Evolutionary conservation across 2,329 filamentous ascomycete species (phyloP).

Genomic region (Cercospora sojina): DNA sequence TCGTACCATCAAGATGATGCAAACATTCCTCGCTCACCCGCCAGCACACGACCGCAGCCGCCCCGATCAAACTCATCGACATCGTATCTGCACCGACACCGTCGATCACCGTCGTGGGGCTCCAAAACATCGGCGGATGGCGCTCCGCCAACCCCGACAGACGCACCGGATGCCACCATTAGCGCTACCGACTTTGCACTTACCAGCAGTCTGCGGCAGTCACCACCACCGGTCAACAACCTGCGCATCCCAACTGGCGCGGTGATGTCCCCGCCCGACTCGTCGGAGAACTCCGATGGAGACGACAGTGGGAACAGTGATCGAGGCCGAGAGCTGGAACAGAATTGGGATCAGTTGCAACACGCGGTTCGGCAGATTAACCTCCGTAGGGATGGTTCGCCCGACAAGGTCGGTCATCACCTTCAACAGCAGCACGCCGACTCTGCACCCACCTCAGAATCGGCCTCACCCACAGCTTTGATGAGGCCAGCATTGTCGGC

Average conservation of each 20-base stretch:
- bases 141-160: constrained; percentile 35
- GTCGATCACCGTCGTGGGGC: constrained; percentile 56
- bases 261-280: constrained; percentile 89
- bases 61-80: constrained; percentile 59
- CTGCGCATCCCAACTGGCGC: constrained; percentile 77
- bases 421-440: constrained; percentile 22
- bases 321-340: constrained; percentile 44
- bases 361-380: constrained; percentile 80
- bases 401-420: constrained; percentile 40
- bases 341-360: constrained; percentile 65
- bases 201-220: constrained; percentile 70
- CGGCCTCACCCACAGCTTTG: constrained; percentile 35
- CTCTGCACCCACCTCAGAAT: constrained; percentile 39
- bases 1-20: constrained; percentile 48
- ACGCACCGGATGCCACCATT: constrained; percentile 22
- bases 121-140: constrained; percentile 21
- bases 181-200: constrained; percentile 37
- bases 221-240: constrained; percentile 77
- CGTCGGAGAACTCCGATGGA: constrained; percentile 75
- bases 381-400: constrained; percentile 61
- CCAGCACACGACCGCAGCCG: constrained; percentile 47
- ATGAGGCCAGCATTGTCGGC: constrained; percentile 46
- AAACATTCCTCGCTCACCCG: constrained; percentile 36
- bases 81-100: constrained; percentile 61
- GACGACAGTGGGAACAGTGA: constrained; percentile 50